These are phyloP conservation scores for Pisolithus microcarpus DNA, from an alignment of 768 basidiomycete species.

Conservation along the genomic window DNA sequence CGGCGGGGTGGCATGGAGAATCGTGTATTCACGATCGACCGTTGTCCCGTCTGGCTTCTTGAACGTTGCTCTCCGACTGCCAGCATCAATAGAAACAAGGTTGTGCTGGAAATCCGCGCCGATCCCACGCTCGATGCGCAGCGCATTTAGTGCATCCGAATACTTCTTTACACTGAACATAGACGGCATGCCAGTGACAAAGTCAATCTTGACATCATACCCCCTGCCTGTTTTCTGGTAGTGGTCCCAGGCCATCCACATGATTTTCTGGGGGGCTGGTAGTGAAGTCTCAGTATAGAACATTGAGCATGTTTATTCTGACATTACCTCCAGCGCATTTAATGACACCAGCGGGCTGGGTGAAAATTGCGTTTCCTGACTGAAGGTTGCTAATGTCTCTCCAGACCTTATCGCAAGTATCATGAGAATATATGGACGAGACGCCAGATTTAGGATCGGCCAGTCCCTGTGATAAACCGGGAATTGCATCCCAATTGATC, in stretches of 20 bases:
- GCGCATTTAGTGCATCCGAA: conserved; percentile 72
- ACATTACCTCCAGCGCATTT: conserved; percentile 85
- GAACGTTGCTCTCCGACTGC: conserved; percentile 78
- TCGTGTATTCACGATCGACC: conserved; percentile 67
- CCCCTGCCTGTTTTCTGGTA: conserved; percentile 55
- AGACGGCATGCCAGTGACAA: conserved; percentile 85
- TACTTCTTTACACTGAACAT: conserved; percentile 99
- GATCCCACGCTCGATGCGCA: conserved; percentile 74
- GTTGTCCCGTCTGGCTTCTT: conserved; percentile 65
- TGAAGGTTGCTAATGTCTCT: conserved; percentile 69
- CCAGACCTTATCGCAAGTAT: conserved; percentile 88
- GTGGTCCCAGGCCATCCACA: conserved; percentile 96
- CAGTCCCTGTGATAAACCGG: conserved; percentile 69
- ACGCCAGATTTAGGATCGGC: conserved; percentile 74
- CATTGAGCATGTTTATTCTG: not conserved
- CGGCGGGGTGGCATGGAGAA: conserved; percentile 84
- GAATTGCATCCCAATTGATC: conserved; percentile 73
- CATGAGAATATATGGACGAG: conserved; percentile 87
- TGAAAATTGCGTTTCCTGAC: conserved; percentile 83
- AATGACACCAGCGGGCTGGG: conserved; percentile 85
- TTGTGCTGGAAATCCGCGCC: conserved; percentile 80
- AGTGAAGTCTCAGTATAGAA: conserved; percentile 3
- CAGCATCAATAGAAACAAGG: conserved; percentile 64
- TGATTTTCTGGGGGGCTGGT: conserved; percentile 81
- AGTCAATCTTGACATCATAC: conserved; percentile 58